These are phyloP conservation scores for Colletotrichum sublineola DNA, from an alignment of 2,329 filamentous ascomycete genomes.

Conservation along the genomic window DNA sequence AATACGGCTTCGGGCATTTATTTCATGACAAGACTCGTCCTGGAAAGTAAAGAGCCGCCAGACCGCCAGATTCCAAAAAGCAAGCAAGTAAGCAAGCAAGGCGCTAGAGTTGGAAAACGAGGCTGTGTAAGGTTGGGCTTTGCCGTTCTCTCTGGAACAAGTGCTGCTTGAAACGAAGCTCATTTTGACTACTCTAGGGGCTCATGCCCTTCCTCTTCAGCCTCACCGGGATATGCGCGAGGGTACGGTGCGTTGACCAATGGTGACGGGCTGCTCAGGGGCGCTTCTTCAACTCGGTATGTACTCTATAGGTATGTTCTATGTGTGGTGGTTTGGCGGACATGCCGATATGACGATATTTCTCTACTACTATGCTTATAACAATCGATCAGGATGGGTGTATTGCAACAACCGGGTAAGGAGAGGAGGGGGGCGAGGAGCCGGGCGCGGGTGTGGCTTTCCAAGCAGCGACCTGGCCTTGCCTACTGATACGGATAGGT, in stretches of 20 bases:
- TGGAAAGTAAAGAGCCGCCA: neutral
- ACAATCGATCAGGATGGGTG: neutral
- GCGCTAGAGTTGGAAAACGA: neutral
- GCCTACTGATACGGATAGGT: neutral
- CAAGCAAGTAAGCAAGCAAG: neutral
- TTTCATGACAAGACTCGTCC: conserved; percentile 30
- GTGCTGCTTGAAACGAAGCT: neutral
- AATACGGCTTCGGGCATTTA: conserved; percentile 26
- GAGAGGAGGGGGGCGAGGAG: neutral
- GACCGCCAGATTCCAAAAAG: neutral
- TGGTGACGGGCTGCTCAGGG: neutral
- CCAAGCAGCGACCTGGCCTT: neutral
- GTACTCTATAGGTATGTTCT: neutral
- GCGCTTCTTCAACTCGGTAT: conserved; percentile 6
- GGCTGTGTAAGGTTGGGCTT: neutral
- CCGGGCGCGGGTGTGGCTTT: neutral
- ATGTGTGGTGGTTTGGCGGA: conserved; percentile 22
- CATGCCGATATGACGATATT: conserved; percentile 34
- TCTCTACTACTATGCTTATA: conserved; percentile 1
- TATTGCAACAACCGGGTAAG: neutral
- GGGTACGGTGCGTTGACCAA: neutral
- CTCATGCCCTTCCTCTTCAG: conserved; percentile 20
- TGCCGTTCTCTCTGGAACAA: neutral
- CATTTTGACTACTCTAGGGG: conserved; percentile 25
- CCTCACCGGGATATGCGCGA: no score